phyloP scores from a whole-genome alignment of 257 asterid genomes.

The Scutellaria baicalensis region DNA sequence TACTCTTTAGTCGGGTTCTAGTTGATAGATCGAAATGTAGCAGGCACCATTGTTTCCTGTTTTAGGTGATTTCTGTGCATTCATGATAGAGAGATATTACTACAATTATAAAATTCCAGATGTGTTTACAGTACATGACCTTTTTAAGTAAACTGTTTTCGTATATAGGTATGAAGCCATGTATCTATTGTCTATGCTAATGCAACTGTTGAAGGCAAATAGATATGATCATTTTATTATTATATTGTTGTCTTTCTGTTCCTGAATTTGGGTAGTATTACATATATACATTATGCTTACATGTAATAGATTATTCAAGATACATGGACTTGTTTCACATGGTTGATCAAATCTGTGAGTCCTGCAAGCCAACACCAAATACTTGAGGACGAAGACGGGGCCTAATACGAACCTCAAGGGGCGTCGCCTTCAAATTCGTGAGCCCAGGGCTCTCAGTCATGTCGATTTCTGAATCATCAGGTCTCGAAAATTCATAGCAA shows the following conservation, averaged over 20 bases:
- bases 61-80: constrained; percentile 15
- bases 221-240: too few relatives aligned
- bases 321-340: too few relatives aligned
- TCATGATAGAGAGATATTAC: constrained; percentile 6
- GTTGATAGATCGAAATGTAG: constrained; percentile 11
- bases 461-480: constrained; percentile 10
- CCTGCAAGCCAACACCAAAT: neutral
- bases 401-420: constrained; percentile 8
- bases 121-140: neutral
- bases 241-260: too few relatives aligned
- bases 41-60: neutral
- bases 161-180: neutral
- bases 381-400: constrained; percentile 4
- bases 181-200: neutral
- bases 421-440: constrained; percentile 20
- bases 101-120: constrained; percentile 17
- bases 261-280: too few relatives aligned
- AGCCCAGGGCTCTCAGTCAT: constrained; percentile 21
- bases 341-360: too few relatives aligned
- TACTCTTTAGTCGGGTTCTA: neutral
- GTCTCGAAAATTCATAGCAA: constrained; percentile 5
- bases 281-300: too few relatives aligned
- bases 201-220: too few relatives aligned
- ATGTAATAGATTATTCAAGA: too few relatives aligned
- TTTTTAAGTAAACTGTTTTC: constrained; percentile 3